These are phyloP conservation scores for Penicillium sp. DNA, from an alignment of 2,329 filamentous ascomycete genomes.

Conservation along the genomic window DNA sequence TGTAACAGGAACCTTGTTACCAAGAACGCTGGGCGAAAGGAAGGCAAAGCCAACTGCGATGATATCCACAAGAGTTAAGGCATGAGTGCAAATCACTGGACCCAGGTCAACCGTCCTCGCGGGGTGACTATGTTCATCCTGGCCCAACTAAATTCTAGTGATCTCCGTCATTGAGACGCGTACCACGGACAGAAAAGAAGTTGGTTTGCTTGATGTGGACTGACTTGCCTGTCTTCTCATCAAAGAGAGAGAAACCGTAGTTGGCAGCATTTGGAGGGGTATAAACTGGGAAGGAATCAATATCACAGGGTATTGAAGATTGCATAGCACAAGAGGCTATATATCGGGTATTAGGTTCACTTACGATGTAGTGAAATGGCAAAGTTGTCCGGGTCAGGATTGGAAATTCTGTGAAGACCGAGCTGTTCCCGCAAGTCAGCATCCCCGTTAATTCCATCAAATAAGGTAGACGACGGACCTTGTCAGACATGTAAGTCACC, in stretches of 20 bases:
- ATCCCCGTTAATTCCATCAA: background rate
- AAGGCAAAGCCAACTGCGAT: background rate
- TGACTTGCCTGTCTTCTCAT: conserved; percentile 71
- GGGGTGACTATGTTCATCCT: background rate
- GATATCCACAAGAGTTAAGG: background rate
- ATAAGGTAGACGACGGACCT: conserved; percentile 35
- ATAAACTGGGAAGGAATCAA: conserved; percentile 57
- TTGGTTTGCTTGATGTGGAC: conserved; percentile 70
- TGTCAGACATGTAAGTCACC: conserved; percentile 89
- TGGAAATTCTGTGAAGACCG: conserved; percentile 80
- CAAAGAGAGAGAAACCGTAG: conserved; percentile 79
- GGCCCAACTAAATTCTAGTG: background rate
- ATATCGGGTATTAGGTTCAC: conserved; percentile 26
- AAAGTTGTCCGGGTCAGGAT: conserved; percentile 68
- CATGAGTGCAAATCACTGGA: background rate
- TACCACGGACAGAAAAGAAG: conserved; percentile 67
- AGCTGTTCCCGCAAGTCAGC: conserved; percentile 52
- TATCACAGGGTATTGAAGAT: background rate
- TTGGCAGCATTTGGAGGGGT: conserved; percentile 87
- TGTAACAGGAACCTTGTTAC: too few species aligned
- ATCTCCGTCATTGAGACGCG: conserved; percentile 28
- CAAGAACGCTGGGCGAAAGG: background rate
- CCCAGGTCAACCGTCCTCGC: background rate
- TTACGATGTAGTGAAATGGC: conserved; percentile 80
- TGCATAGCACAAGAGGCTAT: background rate